Base-by-base conservation (phyloP, 139 green algal species). In the Picochlorum costavermella region DNA sequence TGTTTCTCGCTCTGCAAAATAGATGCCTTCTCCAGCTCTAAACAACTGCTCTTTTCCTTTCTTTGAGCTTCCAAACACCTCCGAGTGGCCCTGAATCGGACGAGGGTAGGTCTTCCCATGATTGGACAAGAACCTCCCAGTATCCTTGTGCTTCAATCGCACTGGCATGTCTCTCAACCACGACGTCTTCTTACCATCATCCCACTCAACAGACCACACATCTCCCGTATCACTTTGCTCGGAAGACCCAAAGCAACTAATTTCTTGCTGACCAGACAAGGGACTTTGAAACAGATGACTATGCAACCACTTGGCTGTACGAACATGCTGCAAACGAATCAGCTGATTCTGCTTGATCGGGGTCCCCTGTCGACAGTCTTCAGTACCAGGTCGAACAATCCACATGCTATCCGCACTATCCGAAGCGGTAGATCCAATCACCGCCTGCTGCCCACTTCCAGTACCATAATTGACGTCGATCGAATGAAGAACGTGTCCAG, bases 271-370 rank as follows among this genome's bases (percentile, higher is more conserved):
- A 60, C 74, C 68, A 6, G 82, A 87, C 3, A 98, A 72, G 0
- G 92, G 92, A 4, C 86, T 95, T 12, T 77, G 33, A 67, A 90
- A 91, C 6, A 74, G n/a, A 70, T 98, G 92, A 62, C 74, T 88
- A 73, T 98, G 92, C 36, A 98, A 76, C 92, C 92, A 98, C 51
- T 83, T 90, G n/a, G 76, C 63, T 2, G 92, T 95, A 10, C 33
- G 37, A 3, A 70, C 50, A 49, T 98, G 92, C 71, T 91, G 84
- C 60, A 97, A 71, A 20, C 87, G 65, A 10, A 98, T 28, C 9
- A 49, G 29, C 23, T 45, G 31, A 17, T 79, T 73, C 37, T 86
- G 83, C 20, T 69, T 77, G 13, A 96, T 68, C 1, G 67, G 70
- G 0, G 63, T 68, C 0, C 88, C 88, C 29, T 90, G 83, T 1